Evolutionary conservation across 148 eudicot species (phyloP).

Genomic region (Camellia japonica): DNA sequence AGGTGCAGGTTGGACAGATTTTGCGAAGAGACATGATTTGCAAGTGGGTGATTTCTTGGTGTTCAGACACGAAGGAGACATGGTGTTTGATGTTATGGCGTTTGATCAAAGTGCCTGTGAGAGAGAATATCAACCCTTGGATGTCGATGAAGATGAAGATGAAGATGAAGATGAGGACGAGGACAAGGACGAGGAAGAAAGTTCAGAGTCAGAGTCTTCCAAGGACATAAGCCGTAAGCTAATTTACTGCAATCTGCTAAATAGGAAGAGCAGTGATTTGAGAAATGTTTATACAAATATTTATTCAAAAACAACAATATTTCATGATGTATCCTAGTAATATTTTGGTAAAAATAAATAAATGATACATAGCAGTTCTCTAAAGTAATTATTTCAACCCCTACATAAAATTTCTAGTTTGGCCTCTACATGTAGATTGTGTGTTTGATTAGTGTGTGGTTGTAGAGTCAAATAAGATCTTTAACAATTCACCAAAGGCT

Average conservation of each 20-base stretch:
- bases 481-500: not conserved
- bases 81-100: conserved; percentile 10
- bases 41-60: conserved; percentile 10
- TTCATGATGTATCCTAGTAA: no score
- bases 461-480: not conserved
- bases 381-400: no score
- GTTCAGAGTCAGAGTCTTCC: not conserved
- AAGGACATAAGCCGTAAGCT: not conserved
- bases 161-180: no score
- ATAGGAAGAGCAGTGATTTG: no score
- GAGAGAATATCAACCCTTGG: not conserved
- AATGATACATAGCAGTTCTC: no score
- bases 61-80: conserved; percentile 7
- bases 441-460: no score
- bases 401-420: no score
- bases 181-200: not conserved
- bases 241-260: not conserved
- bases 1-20: conserved; percentile 1
- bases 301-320: no score
- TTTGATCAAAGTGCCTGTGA: conserved; percentile 2
- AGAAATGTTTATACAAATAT: no score
- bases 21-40: not conserved
- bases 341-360: no score
- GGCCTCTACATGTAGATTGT: no score
- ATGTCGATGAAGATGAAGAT: no score